Conservation (phyloP, 306 rosid species). For the Clitoria ternatea region DNA sequence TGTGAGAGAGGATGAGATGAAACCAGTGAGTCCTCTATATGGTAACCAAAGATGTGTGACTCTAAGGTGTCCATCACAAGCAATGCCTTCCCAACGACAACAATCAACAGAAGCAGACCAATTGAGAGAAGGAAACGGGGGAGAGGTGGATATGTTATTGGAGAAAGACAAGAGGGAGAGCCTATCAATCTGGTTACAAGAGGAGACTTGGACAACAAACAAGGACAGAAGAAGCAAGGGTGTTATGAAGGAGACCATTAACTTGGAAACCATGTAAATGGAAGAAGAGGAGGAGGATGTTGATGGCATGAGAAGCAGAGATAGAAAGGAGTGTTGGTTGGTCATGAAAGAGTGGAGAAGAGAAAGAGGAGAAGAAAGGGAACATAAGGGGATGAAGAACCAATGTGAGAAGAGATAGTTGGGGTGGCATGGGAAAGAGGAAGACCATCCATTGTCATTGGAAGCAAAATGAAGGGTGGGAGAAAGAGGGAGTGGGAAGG, state of each 20-base stretch:
- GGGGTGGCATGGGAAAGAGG: conserved; percentile 35
- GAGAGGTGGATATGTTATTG: conserved; percentile 22
- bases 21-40: conserved; percentile 50
- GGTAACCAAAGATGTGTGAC: conserved; percentile 53
- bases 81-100: conserved; percentile 74
- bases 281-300: not conserved
- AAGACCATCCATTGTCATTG: conserved; percentile 43
- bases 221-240: conserved; percentile 24
- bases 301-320: conserved; percentile 10
- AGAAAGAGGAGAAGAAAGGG: conserved; percentile 9
- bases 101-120: conserved; percentile 70
- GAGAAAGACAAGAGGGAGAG: conserved; percentile 50
- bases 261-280: conserved; percentile 22
- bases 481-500: conserved; percentile 6
- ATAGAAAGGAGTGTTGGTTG: not conserved
- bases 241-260: conserved; percentile 18
- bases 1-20: conserved; percentile 32
- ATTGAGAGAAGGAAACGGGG: conserved; percentile 35
- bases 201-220: conserved; percentile 31
- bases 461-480: conserved; percentile 23
- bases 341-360: conserved; percentile 5
- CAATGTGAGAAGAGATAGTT: conserved; percentile 35
- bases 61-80: conserved; percentile 38
- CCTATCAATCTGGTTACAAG: conserved; percentile 46
- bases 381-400: conserved; percentile 30